phyloP scores from a whole-genome alignment of 2,329 filamentous ascomycete species.

The Didymella pinodella region DNA sequence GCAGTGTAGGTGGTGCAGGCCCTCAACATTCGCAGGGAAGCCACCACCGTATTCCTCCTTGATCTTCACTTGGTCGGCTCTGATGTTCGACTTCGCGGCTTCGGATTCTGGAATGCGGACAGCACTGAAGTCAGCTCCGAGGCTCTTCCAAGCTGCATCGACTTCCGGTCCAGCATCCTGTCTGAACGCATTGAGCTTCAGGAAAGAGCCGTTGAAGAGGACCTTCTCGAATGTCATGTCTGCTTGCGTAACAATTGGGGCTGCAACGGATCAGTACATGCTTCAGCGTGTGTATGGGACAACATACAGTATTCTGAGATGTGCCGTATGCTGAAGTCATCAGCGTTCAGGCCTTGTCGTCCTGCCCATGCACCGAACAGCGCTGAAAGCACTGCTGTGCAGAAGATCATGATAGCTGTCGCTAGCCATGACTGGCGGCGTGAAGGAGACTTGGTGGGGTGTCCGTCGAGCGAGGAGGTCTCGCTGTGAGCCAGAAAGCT shows the following conservation, averaged over 20 bases:
- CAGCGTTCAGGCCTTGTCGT: slow-evolving; percentile 27
- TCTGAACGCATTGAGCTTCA: slow-evolving; percentile 63
- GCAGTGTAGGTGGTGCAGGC: slow-evolving; percentile 66
- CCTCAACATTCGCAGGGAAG: slow-evolving; percentile 65
- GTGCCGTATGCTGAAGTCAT: slow-evolving; percentile 40
- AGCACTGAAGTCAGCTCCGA: slow-evolving; percentile 62
- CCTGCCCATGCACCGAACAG: slow-evolving; percentile 34
- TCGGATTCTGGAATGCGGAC: slow-evolving; percentile 60
- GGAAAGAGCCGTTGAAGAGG: slow-evolving; percentile 65
- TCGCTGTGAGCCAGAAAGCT: slow-evolving; percentile 30
- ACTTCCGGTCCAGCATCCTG: slow-evolving; percentile 61
- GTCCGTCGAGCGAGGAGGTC: slow-evolving; percentile 19
- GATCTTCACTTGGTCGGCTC: slow-evolving; percentile 65
- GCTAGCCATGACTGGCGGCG: slow-evolving; percentile 28
- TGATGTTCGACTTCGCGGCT: slow-evolving; percentile 60
- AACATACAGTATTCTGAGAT: slow-evolving; percentile 46
- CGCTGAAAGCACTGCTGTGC: slow-evolving; percentile 32
- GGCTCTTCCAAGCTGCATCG: slow-evolving; percentile 64
- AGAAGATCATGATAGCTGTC: slow-evolving; percentile 24
- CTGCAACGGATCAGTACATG: slow-evolving; percentile 24
- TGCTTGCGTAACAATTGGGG: slow-evolving; percentile 51
- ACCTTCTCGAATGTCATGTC: slow-evolving; percentile 52
- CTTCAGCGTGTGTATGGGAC: background rate
- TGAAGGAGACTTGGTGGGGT: background rate
- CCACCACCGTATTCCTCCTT: slow-evolving; percentile 65